Percentiles rank a stretch among this genome's conserved stretches.
phyloP scores from a whole-genome alignment of 1,139 yeast genomes.

The Suhomyces kunorum region DNA sequence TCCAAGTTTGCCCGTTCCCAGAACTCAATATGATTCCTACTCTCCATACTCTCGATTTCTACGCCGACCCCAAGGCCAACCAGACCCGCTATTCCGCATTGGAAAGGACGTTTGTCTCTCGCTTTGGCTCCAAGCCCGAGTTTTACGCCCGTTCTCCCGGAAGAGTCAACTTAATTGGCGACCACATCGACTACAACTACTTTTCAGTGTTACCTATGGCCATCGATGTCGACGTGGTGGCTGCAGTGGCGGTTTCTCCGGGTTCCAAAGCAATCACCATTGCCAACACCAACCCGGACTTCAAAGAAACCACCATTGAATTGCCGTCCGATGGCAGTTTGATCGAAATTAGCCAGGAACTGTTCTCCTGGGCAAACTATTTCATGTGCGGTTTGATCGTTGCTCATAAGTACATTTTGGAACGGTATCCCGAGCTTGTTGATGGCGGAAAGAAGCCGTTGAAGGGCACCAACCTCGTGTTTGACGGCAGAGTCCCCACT shows the following conservation, averaged over 20 bases:
- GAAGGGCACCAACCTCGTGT: conserved; percentile 54
- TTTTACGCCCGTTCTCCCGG: conserved; percentile 70
- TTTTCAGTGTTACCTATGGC: conserved; percentile 80
- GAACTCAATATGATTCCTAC: conserved; percentile 34
- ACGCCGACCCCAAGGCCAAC: conserved; percentile 31
- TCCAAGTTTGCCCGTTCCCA: too few species aligned
- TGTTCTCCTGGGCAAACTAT: conserved; percentile 65
- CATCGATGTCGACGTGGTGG: conserved; percentile 62
- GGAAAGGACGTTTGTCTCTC: conserved; percentile 20
- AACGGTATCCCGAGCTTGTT: conserved; percentile 27
- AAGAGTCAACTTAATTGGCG: conserved; percentile 73
- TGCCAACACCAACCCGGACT: conserved; percentile 43
- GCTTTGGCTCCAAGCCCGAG: conserved; percentile 32
- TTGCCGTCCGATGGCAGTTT: conserved; percentile 45
- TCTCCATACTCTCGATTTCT: conserved; percentile 37
- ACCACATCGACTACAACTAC: conserved; percentile 70
- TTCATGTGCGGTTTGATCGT: conserved; percentile 68
- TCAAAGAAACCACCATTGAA: conserved; percentile 32
- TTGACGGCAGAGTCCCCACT: conserved; percentile 70
- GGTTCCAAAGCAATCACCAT: conserved; percentile 37
- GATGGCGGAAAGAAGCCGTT: conserved; percentile 23
- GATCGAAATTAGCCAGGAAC: conserved; percentile 49
- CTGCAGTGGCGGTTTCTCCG: conserved; percentile 46
- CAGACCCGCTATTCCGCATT: conserved; percentile 30
- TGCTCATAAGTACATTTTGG: conserved; percentile 53